Percentiles rank a stretch among this genome's conserved stretches.
Evolutionary conservation across 2,329 filamentous ascomycete genomes (phyloP).

Genomic region (Phyllosticta citrichinensis): DNA sequence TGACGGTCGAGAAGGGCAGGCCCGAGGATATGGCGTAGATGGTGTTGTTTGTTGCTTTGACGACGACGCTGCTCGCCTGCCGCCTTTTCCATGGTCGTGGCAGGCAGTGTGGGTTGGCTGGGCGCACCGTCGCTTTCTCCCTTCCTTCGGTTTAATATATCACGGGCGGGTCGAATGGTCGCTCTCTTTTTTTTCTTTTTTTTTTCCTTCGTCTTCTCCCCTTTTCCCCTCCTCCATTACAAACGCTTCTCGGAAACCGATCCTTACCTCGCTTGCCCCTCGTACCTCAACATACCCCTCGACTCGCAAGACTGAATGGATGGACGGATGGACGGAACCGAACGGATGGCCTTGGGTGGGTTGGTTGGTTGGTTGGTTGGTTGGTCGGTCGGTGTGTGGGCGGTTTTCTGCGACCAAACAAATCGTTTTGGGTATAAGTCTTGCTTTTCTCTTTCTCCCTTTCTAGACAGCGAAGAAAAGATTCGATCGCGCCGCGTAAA

Average conservation of each 20-base stretch:
- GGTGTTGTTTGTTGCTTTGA: neutral
- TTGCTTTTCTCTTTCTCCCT: neutral
- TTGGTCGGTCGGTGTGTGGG: neutral
- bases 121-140: neutral
- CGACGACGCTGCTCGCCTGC: neutral
- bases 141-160: neutral
- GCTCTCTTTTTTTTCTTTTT: neutral
- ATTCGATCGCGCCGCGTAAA: neutral
- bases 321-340: neutral
- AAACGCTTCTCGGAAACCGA: neutral
- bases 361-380: no score
- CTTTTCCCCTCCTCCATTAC: neutral
- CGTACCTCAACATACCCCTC: neutral
- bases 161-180: neutral
- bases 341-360: neutral
- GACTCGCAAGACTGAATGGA: neutral
- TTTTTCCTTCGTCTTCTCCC: neutral
- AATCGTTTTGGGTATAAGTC: neutral
- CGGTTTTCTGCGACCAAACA: neutral
- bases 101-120: neutral
- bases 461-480: neutral
- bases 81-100: neutral
- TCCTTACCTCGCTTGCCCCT: no score
- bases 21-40: neutral
- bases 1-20: conserved; percentile 6